Conservation (phyloP, 2,329 filamentous ascomycete species). For the Coleophoma cylindrospora region DNA sequence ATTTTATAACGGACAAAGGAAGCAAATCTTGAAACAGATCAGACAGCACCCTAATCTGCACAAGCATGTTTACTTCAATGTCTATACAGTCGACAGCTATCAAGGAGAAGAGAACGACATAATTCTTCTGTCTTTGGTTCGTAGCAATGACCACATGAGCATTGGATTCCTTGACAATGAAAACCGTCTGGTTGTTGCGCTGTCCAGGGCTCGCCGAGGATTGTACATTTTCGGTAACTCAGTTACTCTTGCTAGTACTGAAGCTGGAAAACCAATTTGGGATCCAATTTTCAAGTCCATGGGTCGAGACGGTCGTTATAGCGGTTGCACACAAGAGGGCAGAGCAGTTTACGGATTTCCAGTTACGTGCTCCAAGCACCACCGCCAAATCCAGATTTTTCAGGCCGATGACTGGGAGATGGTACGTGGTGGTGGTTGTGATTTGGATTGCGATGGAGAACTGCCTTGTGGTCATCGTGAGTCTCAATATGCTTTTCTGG, state of each 20-base stretch:
- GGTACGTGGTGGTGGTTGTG: constrained; percentile 51
- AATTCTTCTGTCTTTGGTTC: constrained; percentile 73
- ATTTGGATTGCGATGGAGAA: constrained; percentile 34
- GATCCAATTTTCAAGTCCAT: constrained; percentile 34
- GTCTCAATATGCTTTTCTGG: neutral
- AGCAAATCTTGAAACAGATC: constrained; percentile 48
- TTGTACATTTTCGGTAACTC: constrained; percentile 84
- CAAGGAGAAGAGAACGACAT: constrained; percentile 90
- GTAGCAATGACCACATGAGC: constrained; percentile 51
- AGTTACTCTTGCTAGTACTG: constrained; percentile 32
- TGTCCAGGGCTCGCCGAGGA: constrained; percentile 68
- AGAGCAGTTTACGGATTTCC: constrained; percentile 40
- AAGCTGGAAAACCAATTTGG: constrained; percentile 20
- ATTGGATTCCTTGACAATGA: constrained; percentile 71
- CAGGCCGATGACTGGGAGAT: constrained; percentile 46
- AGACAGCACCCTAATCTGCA: constrained; percentile 35
- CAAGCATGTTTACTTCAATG: constrained; percentile 36
- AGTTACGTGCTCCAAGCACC: constrained; percentile 58
- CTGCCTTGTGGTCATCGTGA: constrained; percentile 22
- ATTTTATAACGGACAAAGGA: constrained; percentile 83
- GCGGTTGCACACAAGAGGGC: constrained; percentile 15
- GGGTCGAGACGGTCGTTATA: constrained; percentile 25
- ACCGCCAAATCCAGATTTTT: constrained; percentile 42
- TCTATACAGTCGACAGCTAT: constrained; percentile 82
- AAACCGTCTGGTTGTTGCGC: constrained; percentile 53